Conservation (phyloP, 176 grass and related monocot species). For the Musa schizocarpa region DNA sequence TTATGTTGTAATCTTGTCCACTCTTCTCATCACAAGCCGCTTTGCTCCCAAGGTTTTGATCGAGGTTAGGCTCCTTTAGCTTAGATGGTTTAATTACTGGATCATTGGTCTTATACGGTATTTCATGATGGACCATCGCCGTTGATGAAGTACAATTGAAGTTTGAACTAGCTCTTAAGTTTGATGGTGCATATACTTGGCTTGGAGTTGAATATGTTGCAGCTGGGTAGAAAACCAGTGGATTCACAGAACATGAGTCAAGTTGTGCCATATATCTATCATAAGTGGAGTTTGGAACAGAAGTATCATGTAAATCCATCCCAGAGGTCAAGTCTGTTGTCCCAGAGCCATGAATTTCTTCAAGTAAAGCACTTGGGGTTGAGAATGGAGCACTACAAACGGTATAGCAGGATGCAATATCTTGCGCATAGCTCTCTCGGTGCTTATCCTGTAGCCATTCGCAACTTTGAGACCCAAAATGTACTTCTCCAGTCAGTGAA, state of each 20-base stretch:
- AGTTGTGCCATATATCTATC: constrained; percentile 23
- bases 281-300: constrained; percentile 7
- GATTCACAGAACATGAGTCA: constrained; percentile 14
- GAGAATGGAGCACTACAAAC: background rate
- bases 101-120: background rate
- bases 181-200: constrained; percentile 3
- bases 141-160: background rate
- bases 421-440: background rate
- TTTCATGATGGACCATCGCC: background rate
- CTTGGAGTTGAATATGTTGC: background rate
- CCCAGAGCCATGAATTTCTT: background rate
- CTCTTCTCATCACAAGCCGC: background rate
- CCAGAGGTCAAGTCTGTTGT: constrained; percentile 3
- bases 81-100: background rate
- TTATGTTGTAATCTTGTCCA: background rate
- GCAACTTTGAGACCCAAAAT: constrained; percentile 1
- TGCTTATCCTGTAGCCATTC: constrained; percentile 11
- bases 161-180: constrained; percentile 2
- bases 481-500: constrained; percentile 1
- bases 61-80: background rate
- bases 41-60: constrained; percentile 3
- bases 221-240: background rate
- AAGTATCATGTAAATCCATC: constrained; percentile 5
- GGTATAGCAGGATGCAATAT: background rate
- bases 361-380: constrained; percentile 2